Base-by-base conservation (phyloP, 192 early-diverging fungal species). In the Ambispora gerdemannii region DNA sequence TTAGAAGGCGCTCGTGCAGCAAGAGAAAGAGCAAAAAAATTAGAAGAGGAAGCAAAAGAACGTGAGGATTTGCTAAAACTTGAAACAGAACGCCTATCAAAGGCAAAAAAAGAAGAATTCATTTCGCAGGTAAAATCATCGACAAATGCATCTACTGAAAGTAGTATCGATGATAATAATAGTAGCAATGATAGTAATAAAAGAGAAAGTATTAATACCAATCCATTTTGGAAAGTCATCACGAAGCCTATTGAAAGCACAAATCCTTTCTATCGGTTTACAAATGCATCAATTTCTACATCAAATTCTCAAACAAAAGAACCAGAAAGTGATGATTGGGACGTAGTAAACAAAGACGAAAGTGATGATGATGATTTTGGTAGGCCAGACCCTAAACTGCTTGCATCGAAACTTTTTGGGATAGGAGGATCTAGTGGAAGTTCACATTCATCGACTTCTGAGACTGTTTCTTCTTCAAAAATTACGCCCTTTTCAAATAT, bases 181-280 rank as follows among this genome's bases (percentile, higher is more conserved):
- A 25, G 47, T 50, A 17, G 47, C 10, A 22, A 13, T 2, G 20
- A 25, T 3, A 32, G 22, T 35, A 28, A 28, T 19, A 43, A 31
- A 24, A 63, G 31, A 38, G 31, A 30, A 17, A 74, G 59, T 36
- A n/a, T n/a, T n/a, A n/a, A n/a, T n/a, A 80, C 67, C 11, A 80
- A 80, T 50, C 78, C 78, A 62, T 80, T 76, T 70, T 75, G 70
- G 22, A 80, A 74, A 17, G 70, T 19, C 7, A 27, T 24, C 8
- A 65, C n/a, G 70, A 78, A 25, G 75, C 72, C 55, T 70, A 72
- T 47, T 55, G 71, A 52, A 72, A 77, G 38, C 76, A 78, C 67
- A 30, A 81, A 81, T 75, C 80, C 80, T 8, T 81, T 81, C 58
- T 69, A 65, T 19, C 61, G 75, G 30, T 73, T 74, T 13, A 70